phyloP scores from a whole-genome alignment of 2,329 filamentous ascomycete species.

The Penicillium sp. region DNA sequence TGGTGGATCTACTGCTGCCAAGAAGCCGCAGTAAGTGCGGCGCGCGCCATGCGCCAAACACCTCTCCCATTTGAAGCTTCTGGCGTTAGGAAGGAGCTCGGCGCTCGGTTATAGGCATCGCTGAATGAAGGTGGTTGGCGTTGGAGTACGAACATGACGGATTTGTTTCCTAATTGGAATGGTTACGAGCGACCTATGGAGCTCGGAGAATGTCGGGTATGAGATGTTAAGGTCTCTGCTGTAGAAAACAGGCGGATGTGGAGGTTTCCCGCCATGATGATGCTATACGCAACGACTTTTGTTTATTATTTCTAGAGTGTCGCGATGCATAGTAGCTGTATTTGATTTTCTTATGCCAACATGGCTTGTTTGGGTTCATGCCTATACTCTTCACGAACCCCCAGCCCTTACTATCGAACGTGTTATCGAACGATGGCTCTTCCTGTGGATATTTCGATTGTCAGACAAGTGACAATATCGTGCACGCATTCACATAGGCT shows the following conservation, averaged over 20 bases:
- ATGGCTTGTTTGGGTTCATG: slow-evolving; percentile 11
- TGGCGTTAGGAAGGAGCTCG: neutral
- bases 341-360: slow-evolving; percentile 11
- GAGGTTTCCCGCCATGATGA: slow-evolving; percentile 23
- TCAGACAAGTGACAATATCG: too few relatives aligned
- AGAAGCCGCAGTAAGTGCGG: slow-evolving; percentile 51
- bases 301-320: slow-evolving; percentile 21
- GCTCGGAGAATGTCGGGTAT: slow-evolving; percentile 2
- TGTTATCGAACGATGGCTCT: too few relatives aligned
- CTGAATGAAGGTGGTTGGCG: neutral
- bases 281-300: slow-evolving; percentile 29
- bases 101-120: slow-evolving; percentile 2
- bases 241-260: slow-evolving; percentile 27
- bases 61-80: neutral
- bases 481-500: too few relatives aligned
- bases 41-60: slow-evolving; percentile 3
- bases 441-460: too few relatives aligned
- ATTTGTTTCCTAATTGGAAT: neutral
- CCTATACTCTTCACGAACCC: too few relatives aligned
- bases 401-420: too few relatives aligned
- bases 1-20: slow-evolving; percentile 48
- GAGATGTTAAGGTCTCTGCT: slow-evolving; percentile 6
- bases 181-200: neutral
- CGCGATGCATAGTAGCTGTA: slow-evolving; percentile 20
- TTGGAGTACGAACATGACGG: neutral